A percentile compares a stretch with the other conserved stretches of the same genome.
Conservation (phyloP, 2,329 filamentous ascomycete species). For the Aspergillus texensis region DNA sequence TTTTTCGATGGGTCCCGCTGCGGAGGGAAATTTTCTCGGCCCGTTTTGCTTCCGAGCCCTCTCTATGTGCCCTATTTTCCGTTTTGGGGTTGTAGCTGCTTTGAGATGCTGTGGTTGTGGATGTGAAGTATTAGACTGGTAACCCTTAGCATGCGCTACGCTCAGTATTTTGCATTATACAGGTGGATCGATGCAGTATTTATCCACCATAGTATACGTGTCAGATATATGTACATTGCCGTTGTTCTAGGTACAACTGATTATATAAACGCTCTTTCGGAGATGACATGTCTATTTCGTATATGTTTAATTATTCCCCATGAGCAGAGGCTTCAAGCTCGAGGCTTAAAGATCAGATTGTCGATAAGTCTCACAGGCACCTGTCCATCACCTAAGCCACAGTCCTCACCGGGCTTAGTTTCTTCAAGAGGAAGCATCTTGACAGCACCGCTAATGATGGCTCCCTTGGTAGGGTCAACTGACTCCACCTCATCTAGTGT, state of each 20-base stretch:
- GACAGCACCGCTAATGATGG: slow-evolving; percentile 84
- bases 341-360: slow-evolving; percentile 72
- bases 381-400: slow-evolving; percentile 69
- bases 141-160: not conserved
- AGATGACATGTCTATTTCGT: not conserved
- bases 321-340: slow-evolving; percentile 7
- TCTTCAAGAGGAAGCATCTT: slow-evolving; percentile 84
- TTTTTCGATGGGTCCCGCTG: slow-evolving; percentile 11
- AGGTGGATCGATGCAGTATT: not conserved
- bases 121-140: not conserved
- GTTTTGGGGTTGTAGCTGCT: slow-evolving; percentile 11
- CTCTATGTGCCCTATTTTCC: slow-evolving; percentile 36
- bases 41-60: slow-evolving; percentile 32
- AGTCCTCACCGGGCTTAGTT: slow-evolving; percentile 69
- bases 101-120: not conserved
- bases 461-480: slow-evolving; percentile 72
- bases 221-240: not conserved
- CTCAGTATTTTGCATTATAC: not conserved
- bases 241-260: not conserved
- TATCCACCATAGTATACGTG: not conserved
- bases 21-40: slow-evolving; percentile 39
- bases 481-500: slow-evolving; percentile 75
- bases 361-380: slow-evolving; percentile 88
- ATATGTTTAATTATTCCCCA: too few species aligned
- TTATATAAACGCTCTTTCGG: not conserved